Percentiles rank a stretch among this genome's conserved stretches.
phyloP scores from a whole-genome alignment of 1,284 basidiomycete genomes.

The Xerocomus amazonicus region DNA sequence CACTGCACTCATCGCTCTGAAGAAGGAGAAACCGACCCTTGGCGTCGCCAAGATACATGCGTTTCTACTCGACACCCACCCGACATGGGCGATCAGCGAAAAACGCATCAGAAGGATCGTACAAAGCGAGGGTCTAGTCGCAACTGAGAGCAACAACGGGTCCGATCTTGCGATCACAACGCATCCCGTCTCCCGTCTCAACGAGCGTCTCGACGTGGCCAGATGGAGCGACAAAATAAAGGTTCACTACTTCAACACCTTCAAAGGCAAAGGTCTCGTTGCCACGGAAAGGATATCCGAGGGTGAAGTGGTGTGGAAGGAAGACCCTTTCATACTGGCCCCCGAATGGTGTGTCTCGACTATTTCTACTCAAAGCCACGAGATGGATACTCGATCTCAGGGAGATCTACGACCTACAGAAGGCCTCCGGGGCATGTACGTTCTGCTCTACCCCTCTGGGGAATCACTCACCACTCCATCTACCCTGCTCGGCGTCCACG shows the following conservation, averaged over 20 bases:
- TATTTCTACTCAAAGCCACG: no score
- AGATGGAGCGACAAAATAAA: constrained; percentile 64
- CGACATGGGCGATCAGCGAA: constrained; percentile 76
- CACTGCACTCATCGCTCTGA: constrained; percentile 37
- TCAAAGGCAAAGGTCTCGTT: constrained; percentile 82
- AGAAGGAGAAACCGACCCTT: constrained; percentile 55
- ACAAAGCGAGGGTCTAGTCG: constrained; percentile 54
- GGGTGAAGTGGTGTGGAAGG: constrained; percentile 80
- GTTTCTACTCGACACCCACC: constrained; percentile 53
- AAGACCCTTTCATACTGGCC: constrained; percentile 70
- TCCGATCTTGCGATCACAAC: constrained; percentile 10
- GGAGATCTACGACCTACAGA: constrained; percentile 69
- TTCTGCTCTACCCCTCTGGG: constrained; percentile 65
- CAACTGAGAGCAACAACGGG: constrained; percentile 22
- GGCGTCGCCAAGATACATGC: constrained; percentile 72
- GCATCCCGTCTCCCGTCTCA: constrained; percentile 64
- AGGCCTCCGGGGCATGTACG: constrained; percentile 52
- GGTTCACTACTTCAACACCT: constrained; percentile 65
- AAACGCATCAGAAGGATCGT: constrained; percentile 73
- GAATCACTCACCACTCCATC: constrained; percentile 43
- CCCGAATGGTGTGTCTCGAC: constrained; percentile 58
- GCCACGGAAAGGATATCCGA: constrained; percentile 62
- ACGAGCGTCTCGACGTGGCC: constrained; percentile 58
- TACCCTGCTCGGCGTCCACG: constrained; percentile 47
- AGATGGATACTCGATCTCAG: constrained; percentile 33